Evolutionary conservation across 2,329 filamentous ascomycete species (phyloP).

Genomic region (Talaromyces verruculosus): DNA sequence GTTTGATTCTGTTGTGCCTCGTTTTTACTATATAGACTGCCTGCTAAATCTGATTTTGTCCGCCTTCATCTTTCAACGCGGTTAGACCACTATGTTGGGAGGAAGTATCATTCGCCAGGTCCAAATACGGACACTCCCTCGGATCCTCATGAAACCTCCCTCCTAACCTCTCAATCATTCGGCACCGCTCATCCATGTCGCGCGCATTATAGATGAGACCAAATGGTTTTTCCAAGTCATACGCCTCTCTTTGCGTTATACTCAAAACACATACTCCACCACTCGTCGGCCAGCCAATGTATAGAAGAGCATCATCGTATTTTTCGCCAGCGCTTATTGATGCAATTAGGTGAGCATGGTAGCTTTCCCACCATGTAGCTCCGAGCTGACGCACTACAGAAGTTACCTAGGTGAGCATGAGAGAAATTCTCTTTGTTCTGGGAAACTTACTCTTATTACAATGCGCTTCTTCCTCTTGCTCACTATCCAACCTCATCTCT

Average conservation of each 20-base stretch:
- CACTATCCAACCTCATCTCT: not conserved
- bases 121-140: not conserved
- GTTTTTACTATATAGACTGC: not conserved
- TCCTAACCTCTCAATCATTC: not conserved
- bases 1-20: conserved; percentile 6
- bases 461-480: not conserved
- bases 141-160: not conserved
- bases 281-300: not conserved
- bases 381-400: not conserved
- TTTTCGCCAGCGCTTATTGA: not conserved
- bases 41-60: no score
- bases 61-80: not conserved
- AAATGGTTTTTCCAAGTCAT: not conserved
- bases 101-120: not conserved
- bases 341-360: not conserved
- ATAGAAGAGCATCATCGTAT: not conserved
- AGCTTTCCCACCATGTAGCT: not conserved
- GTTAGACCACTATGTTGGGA: not conserved
- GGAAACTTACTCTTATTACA: not conserved
- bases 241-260: not conserved
- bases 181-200: not conserved
- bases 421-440: not conserved
- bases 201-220: not conserved
- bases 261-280: not conserved
- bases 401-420: not conserved